Base-by-base conservation (phyloP, 768 basidiomycete species). In the Neoboletus brunneissimus region DNA sequence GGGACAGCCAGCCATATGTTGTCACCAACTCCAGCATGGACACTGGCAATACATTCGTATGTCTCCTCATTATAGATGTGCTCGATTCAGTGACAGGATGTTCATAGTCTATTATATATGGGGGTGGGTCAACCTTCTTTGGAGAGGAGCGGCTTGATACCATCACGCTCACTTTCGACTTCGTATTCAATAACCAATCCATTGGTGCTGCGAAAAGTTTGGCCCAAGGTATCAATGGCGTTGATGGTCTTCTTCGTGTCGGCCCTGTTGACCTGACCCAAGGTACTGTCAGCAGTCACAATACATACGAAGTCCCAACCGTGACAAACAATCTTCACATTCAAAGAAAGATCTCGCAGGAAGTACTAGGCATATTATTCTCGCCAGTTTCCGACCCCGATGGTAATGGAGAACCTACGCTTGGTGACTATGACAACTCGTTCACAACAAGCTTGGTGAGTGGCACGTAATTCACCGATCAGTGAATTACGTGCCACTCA, bases 171-270 rank as follows among this genome's bases (percentile, higher is more conserved):
- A 9, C 35, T 3, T 29, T 57, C 2, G 44, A 13, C 13, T 32
- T 61, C 22, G 41, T 54, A 5, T 43, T 66, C 40, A 45, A 9
- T 1, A 22, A 54, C 2, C 78, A 80, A 60, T 70, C 68, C 22
- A 73, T 79, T 23, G 61, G 76, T 20, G 73, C 70, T 46, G 76
- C 77, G 1, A 48, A n/a, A n/a, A n/a, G 53, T 4, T 37, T 20
- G 0, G n/a, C 67, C 16, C 1, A 29, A 2, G 76, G 73, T 25
- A 65, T 71, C 42, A 38, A 51, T 5, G 70, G 63, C 7, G 61
- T 76, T 12, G 76, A 79, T 52, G 78, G 78, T 13, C 69, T 79
- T 47, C 68, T 79, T 13, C 60, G 77, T 60, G 29, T 64, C 29
- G 71, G 76, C 9, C 77, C 77, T 6, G 41, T 54, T 4, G 67